Evolutionary conservation across 495 filamentous ascomycete genomes (phyloP), one percentile per base, ranked within the genome.

Genomic region (Extremus antarcticus): DNA sequence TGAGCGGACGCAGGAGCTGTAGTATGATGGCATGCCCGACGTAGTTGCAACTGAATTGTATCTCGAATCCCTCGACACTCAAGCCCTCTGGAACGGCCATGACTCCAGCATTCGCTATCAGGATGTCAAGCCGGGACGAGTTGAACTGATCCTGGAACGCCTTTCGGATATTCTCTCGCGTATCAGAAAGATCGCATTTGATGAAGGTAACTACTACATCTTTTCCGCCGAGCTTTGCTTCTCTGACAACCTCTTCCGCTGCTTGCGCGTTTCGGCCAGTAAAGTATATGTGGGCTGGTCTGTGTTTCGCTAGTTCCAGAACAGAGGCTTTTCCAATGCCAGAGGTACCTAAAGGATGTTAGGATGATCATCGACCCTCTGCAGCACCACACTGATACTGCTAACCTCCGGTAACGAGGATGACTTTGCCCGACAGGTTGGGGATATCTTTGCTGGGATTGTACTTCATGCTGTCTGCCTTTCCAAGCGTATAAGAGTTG

Each of bases 21-120:
- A 79, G 80, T 21, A 90, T 70, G 7, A 87, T 72, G 41, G 79
- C 80, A 59, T 86, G 84, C 3, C 78, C 81, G 51, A 88, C 63
- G 64, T 89, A 78, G 61, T 89, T 91, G 3, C 78, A 81, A 16
- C 79, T 82, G 56, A 88, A 80, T 53, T 86, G 81, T 25, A 80
- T 72, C 62, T 89, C 84, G 63, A 80, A 83, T n/a, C 84, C 82
- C 17, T 87, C 80, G 2, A 71, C 63, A 0, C 82, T 82, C 1
- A 70, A 56, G 0, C 61, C 62, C 9, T 63, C 69, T 0, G 76
- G 71, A 9, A 73, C 55, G 0, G 70, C 78, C 78, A 86, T 83
- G 57, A 85, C 75, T 29, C 83, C 84, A 2, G 85, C 85, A 59
- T 88, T 90, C 66, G 80, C 77, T 25, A 88, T 71, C 2, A 91